Base-by-base conservation (phyloP, 306 rosid species). In the Cyamopsis tetragonoloba region DNA sequence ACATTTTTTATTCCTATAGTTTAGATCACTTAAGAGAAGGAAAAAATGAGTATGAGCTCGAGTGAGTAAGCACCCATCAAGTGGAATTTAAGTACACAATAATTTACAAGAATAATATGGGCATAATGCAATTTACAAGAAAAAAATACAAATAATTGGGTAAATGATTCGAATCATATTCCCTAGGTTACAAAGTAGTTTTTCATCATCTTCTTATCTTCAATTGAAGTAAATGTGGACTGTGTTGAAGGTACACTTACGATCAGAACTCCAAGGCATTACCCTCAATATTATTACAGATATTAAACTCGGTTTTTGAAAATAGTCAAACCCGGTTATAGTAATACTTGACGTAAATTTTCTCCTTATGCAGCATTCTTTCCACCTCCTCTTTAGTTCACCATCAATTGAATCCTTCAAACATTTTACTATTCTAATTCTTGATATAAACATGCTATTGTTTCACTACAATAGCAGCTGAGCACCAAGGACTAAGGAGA, bases 381-480 rank as follows among this genome's bases (percentile, higher is more conserved):
- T 20, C 65, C 42, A 22, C 5, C 35, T 37, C 23, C 31, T 46
- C 31, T n/a, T 26, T 51, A 61, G 39, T 30, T 31, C 63, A 62
- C 26, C 61, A 18, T 43, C 20, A 46, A 13, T 6, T 10, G 26
- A 39, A 38, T 20, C 54, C 19, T 24, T 5, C 3, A 51, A 74
- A 26, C 38, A 27, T 44, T 68, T 64, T 59, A 47, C 51, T 7
- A 51, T 19, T 42, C 56, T 37, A 58, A 27, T 56, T 63, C 38
- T 34, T 24, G 26, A 58, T 49, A 48, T 27, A 58, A 57, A 49
- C 57, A 65, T 7, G 61, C 22, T 20, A 60, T 23, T 51, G 35
- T 50, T 47, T 48, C 39, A 60, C 63, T 57, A 59, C 32, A 39
- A 48, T 61, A 75, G 30, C 57, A 68, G 70, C 17, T 13, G 44